Percentiles rank a stretch among this genome's conserved stretches.
These are phyloP conservation scores for Neurospora intermedia DNA, from an alignment of 495 filamentous ascomycete genomes.

Conservation along the genomic window DNA sequence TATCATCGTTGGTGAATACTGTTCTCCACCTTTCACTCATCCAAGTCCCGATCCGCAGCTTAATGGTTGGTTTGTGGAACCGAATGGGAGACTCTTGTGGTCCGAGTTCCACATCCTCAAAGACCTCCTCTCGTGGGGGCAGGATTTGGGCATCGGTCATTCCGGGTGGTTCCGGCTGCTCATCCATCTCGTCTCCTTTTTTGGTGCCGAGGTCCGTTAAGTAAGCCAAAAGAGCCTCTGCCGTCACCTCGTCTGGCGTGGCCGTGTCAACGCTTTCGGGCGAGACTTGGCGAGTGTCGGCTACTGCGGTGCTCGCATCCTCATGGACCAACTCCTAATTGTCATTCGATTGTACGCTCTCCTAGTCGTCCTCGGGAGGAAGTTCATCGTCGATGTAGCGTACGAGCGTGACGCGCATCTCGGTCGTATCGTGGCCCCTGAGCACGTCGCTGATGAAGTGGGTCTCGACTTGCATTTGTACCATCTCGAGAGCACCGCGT, in stretches of 20 bases:
- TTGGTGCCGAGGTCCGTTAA: not conserved
- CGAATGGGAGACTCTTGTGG: not conserved
- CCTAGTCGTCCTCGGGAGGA: slow-evolving; percentile 86
- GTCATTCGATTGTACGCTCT: not conserved
- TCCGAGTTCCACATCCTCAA: not conserved
- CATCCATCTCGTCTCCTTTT: not conserved
- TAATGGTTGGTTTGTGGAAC: not conserved
- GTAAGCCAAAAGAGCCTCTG: not conserved
- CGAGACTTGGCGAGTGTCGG: not conserved
- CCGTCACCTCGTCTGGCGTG: not conserved
- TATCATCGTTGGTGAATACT: not conserved
- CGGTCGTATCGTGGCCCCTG: slow-evolving; percentile 87
- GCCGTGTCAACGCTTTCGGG: not conserved
- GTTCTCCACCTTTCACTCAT: not conserved
- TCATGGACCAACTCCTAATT: not conserved
- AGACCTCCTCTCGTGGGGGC: not conserved
- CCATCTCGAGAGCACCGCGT: slow-evolving; percentile 90
- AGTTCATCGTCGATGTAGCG: slow-evolving; percentile 97
- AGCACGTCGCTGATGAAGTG: slow-evolving; percentile 94
- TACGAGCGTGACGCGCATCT: slow-evolving; percentile 89
- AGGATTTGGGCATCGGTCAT: not conserved
- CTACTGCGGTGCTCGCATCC: not conserved
- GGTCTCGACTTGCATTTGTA: slow-evolving; percentile 98
- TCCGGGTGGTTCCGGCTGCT: not conserved
- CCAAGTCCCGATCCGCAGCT: not conserved